A percentile compares a stretch with the other conserved stretches of the same genome.
These are phyloP conservation scores for Tolypocladium endophyticum DNA, from an alignment of 2,329 filamentous ascomycete species.

Conservation along the genomic window DNA sequence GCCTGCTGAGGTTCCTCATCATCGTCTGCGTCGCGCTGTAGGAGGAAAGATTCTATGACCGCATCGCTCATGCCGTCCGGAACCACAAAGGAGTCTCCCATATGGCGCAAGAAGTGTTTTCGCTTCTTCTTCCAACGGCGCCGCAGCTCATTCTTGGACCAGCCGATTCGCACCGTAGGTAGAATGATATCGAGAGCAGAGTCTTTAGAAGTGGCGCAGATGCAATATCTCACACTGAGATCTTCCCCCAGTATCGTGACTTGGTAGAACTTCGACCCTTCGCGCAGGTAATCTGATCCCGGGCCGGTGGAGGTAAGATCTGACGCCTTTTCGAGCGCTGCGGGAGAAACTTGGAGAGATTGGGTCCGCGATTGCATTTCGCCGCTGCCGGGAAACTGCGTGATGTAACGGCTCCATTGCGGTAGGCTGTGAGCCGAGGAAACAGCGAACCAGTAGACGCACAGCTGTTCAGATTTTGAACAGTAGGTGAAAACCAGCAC, in stretches of 20 bases:
- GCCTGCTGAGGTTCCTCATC: background rate
- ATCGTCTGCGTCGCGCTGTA: background rate
- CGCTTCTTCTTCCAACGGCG: slow-evolving; percentile 18
- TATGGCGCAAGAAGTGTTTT: slow-evolving; percentile 15
- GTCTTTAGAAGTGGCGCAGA: slow-evolving; percentile 16
- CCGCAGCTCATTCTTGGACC: slow-evolving; percentile 13
- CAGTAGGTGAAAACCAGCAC: slow-evolving; percentile 24
- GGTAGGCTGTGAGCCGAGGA: slow-evolving; percentile 15
- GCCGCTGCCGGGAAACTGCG: slow-evolving; percentile 12
- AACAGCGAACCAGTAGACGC: slow-evolving; percentile 23
- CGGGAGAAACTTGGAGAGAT: slow-evolving; percentile 17
- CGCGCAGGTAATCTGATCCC: slow-evolving; percentile 19
- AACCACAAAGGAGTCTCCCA: slow-evolving; percentile 22
- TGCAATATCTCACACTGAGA: slow-evolving; percentile 31
- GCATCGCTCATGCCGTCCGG: slow-evolving; percentile 22
- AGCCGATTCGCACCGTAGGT: slow-evolving; percentile 15
- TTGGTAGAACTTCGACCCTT: slow-evolving; percentile 34
- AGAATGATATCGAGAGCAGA: slow-evolving; percentile 13
- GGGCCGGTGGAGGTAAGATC: slow-evolving; percentile 6
- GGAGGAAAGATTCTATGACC: slow-evolving; percentile 10
- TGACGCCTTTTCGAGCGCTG: slow-evolving; percentile 8
- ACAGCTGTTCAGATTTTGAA: slow-evolving; percentile 17
- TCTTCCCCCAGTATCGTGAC: slow-evolving; percentile 30
- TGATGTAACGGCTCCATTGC: slow-evolving; percentile 26
- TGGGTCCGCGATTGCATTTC: slow-evolving; percentile 5